These are phyloP conservation scores for Brasenia schreberi DNA, from an alignment of 164 flowering plant species.

Conservation along the genomic window DNA sequence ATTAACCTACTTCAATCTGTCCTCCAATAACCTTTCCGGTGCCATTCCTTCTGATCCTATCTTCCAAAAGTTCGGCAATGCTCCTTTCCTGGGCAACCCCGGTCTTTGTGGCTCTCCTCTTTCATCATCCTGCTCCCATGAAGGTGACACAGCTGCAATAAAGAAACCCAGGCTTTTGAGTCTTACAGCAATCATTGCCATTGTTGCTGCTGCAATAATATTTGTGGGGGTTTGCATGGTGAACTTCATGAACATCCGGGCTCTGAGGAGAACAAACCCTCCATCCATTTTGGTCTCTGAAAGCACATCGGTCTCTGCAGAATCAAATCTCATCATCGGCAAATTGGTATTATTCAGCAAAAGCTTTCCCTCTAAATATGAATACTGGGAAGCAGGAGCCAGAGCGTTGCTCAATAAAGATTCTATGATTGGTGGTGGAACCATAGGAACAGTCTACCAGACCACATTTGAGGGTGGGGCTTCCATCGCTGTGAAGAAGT, in stretches of 20 bases:
- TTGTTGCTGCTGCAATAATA: slow-evolving; percentile 85
- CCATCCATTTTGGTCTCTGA: slow-evolving; percentile 34
- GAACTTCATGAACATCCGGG: slow-evolving; percentile 47
- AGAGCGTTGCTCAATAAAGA: slow-evolving; percentile 94
- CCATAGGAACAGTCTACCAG: slow-evolving; percentile 81
- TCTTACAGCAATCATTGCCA: slow-evolving; percentile 68
- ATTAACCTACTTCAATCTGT: slow-evolving; percentile 57
- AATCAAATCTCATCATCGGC: slow-evolving; percentile 76
- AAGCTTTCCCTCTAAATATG: slow-evolving; percentile 78
- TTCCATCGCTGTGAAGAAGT: slow-evolving; percentile 90
- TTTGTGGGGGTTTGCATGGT: slow-evolving; percentile 68
- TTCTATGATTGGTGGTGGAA: slow-evolving; percentile 69
- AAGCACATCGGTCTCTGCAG: slow-evolving; percentile 69
- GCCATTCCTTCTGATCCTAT: slow-evolving; percentile 36
- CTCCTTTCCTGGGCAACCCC: slow-evolving; percentile 61
- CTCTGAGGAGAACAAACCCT: slow-evolving; percentile 30
- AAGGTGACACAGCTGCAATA: slow-evolving; percentile 11
- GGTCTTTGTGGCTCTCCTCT: slow-evolving; percentile 75
- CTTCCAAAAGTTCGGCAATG: slow-evolving; percentile 42
- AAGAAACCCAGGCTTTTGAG: slow-evolving; percentile 35
- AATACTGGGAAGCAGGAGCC: slow-evolving; percentile 95
- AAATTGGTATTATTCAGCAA: slow-evolving; percentile 92
- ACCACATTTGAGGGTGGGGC: slow-evolving; percentile 75
- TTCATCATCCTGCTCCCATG: slow-evolving; percentile 28
- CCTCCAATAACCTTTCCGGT: slow-evolving; percentile 70